These are phyloP conservation scores for Aspergillus ochraceoroseus DNA, from an alignment of 2,329 filamentous ascomycete species.

Conservation along the genomic window DNA sequence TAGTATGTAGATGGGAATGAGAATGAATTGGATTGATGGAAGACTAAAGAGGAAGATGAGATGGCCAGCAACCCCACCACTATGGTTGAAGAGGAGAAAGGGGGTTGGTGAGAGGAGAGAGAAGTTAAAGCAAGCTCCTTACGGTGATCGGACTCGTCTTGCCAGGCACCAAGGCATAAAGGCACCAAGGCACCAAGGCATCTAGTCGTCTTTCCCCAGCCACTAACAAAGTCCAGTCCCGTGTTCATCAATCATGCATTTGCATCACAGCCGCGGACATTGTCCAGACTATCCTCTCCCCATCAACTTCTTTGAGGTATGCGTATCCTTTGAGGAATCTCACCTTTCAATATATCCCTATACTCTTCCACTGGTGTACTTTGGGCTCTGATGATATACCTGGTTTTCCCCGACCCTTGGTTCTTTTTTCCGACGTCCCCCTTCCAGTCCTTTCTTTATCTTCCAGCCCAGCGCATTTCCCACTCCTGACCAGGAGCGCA, in stretches of 20 bases:
- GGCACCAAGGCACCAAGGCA: slow-evolving; percentile 20
- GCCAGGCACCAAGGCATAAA: slow-evolving; percentile 12
- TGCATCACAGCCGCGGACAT: slow-evolving; percentile 19
- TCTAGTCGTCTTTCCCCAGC: slow-evolving; percentile 7
- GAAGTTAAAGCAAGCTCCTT: neutral
- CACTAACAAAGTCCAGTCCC: slow-evolving; percentile 18
- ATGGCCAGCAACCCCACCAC: too few species aligned
- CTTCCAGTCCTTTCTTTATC: slow-evolving; percentile 1
- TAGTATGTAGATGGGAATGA: too few species aligned
- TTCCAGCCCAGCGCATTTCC: neutral
- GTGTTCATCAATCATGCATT: slow-evolving; percentile 18
- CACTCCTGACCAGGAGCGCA: neutral
- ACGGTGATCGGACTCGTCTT: neutral
- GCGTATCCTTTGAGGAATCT: neutral
- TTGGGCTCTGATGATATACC: neutral
- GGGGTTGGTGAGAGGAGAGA: too few species aligned
- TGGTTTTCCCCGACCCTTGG: neutral
- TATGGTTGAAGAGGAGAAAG: too few species aligned
- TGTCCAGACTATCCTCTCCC: slow-evolving; percentile 2
- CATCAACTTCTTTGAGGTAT: slow-evolving; percentile 1
- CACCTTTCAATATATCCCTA: neutral
- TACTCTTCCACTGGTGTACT: neutral
- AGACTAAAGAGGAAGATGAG: too few species aligned
- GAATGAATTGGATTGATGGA: too few species aligned
- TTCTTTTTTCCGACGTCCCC: neutral